Conservation (phyloP, 306 rosid genomes). For the Acacia confusa region DNA sequence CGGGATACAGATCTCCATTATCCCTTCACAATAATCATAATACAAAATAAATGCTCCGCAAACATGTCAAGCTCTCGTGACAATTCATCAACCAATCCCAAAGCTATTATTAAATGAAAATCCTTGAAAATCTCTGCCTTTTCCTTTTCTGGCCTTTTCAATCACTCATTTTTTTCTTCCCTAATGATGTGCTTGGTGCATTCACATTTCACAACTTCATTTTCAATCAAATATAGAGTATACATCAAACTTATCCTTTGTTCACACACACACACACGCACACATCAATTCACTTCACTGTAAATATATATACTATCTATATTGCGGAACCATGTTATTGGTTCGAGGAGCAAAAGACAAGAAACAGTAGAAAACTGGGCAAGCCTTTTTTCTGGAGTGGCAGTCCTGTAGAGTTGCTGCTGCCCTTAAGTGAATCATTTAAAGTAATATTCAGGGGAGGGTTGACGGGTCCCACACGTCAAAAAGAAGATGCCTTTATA, state of each 20-base stretch:
- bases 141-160: background rate
- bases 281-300: background rate
- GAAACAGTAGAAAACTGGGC: background rate
- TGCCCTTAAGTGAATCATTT: background rate
- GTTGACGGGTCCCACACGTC: background rate
- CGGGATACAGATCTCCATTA: slow-evolving; percentile 47
- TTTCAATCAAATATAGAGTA: background rate
- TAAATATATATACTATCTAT: background rate
- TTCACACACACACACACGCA: too few relatives aligned
- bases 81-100: background rate
- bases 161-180: background rate
- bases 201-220: background rate
- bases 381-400: background rate
- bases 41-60: background rate
- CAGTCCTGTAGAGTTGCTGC: background rate
- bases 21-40: slow-evolving; percentile 58
- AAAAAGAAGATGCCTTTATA: background rate
- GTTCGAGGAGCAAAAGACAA: slow-evolving; percentile 17
- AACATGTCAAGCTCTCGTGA: background rate
- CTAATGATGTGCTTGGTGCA: background rate
- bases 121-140: background rate
- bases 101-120: background rate
- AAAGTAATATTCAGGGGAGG: background rate
- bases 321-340: background rate
- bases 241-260: too few relatives aligned